Percentiles rank a stretch among this genome's conserved stretches.
Evolutionary conservation across 164 flowering plant species (phyloP).

Genomic region (Magnolia kwangsiensis): DNA sequence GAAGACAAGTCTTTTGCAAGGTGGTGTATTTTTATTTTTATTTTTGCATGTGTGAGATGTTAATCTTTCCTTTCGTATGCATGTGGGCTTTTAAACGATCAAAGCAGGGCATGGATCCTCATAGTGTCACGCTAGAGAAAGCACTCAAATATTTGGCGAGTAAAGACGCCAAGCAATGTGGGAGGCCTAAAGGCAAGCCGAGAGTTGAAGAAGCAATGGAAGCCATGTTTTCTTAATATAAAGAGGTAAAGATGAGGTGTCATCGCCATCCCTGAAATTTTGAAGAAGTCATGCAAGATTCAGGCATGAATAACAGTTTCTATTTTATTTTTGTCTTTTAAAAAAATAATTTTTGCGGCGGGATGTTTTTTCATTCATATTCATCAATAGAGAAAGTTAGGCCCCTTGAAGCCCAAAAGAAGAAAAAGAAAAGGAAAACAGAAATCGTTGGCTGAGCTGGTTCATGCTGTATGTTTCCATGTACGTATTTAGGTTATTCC

Average conservation of each 20-base stretch:
- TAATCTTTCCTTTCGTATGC: too few species aligned
- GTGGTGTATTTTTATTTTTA: too few species aligned
- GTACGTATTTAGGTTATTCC: background rate
- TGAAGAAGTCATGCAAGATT: too few species aligned
- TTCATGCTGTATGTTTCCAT: background rate
- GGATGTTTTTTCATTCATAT: background rate
- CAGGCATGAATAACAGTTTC: too few species aligned
- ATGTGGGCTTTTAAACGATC: background rate
- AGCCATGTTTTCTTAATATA: background rate
- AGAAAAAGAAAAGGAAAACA: background rate
- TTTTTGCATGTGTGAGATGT: too few species aligned
- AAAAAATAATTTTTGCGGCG: too few species aligned
- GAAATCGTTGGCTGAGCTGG: background rate
- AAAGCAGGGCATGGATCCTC: conserved; percentile 54
- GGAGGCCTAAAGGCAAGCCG: conserved; percentile 57
- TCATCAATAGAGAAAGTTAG: background rate
- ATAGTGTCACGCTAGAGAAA: conserved; percentile 53
- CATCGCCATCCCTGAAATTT: too few species aligned
- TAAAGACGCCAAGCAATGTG: conserved; percentile 42
- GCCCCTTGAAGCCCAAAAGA: background rate
- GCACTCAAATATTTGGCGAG: conserved; percentile 57
- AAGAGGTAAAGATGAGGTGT: background rate
- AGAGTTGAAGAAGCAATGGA: conserved; percentile 30
- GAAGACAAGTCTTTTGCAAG: background rate
- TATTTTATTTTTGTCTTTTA: too few species aligned